Evolutionary conservation across 352 stramenopile genomes (phyloP), one percentile per base, ranked within the genome.

Genomic region (Hyphochytrium catenoides): DNA sequence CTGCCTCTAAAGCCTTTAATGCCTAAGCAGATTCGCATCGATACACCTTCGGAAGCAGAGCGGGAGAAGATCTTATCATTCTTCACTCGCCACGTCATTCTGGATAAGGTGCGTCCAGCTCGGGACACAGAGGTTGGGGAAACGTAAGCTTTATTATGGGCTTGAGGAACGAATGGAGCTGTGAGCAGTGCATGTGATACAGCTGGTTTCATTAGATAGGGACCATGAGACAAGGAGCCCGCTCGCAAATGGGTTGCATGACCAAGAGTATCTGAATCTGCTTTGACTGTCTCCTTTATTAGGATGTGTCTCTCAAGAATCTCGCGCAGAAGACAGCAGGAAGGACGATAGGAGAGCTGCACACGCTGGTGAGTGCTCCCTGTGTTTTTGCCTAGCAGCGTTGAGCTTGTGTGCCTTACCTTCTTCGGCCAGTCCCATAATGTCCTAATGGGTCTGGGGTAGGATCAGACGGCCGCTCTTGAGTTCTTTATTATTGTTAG

Each of bases 151-250:
- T 25, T 65, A 66, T 18, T 59, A 78, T 39, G 68, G 62, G 21
- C 79, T 83, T 34, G 41, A 78, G 27, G 79, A 83, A 32, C 63
- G 78, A 26, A 51, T 78, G 39, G 36, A 57, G 21, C 39, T 79
- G 2, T 63, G 78, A 34, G 53, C 56, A 3, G 65, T 66, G 0
- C 60, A 75, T 25, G 56, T 68, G 15, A 25, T 41, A 2, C 52
- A 60, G 7, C 63, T 65, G 16, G 44, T 68, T 0, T 49, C 57
- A 14, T 68, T 76, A 32, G 47, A 79, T 21, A 25, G 59, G 26
- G 53, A 77, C 20, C 48, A 63, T 9, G 28, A 51, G 17, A 30
- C 30, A 5, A 59, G 46, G 1, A 51, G 54, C 6, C 29, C 41
- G 11, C 48, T 83, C 8, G 39, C n/a, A n/a, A n/a, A 51, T 32